Conservation (phyloP, 2,329 filamentous ascomycete species). For the Fusarium continuum region DNA sequence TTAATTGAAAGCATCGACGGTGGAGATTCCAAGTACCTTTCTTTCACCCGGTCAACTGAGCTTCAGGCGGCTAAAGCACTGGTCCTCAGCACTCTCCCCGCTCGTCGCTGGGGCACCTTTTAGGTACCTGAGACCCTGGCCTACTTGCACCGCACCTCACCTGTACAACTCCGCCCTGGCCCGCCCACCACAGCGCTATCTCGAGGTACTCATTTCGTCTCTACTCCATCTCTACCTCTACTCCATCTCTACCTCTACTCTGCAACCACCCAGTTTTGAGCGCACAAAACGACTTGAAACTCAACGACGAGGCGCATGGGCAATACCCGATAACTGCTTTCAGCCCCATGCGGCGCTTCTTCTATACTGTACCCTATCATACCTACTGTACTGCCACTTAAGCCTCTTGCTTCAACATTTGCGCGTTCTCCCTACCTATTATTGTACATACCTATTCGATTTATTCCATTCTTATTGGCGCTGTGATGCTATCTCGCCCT, state of each 20-base stretch:
- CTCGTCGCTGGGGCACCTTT: slow-evolving; percentile 24
- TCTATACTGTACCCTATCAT: slow-evolving; percentile 3
- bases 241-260: slow-evolving; percentile 43
- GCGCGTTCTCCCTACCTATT: slow-evolving; percentile 7
- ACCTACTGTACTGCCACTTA: not conserved
- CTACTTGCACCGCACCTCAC: slow-evolving; percentile 13
- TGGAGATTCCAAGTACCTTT: not conserved
- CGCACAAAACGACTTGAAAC: slow-evolving; percentile 40
- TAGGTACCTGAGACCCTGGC: slow-evolving; percentile 34
- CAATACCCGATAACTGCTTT: slow-evolving; percentile 20
- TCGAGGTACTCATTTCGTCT: slow-evolving; percentile 44
- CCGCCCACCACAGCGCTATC: slow-evolving; percentile 35
- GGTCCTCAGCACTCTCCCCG: slow-evolving; percentile 29
- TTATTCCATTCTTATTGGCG: slow-evolving; percentile 14
- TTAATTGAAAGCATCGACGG: slow-evolving; percentile 15
- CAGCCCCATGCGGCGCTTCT: slow-evolving; percentile 30
- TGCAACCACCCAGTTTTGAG: slow-evolving; percentile 41
- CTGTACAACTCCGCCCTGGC: slow-evolving; percentile 35
- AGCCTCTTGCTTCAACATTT: slow-evolving; percentile 4
- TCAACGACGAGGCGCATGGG: slow-evolving; percentile 38
- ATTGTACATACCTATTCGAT: slow-evolving; percentile 18
- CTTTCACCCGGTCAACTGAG: slow-evolving; percentile 24
- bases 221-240: slow-evolving; percentile 43
- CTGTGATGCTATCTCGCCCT: slow-evolving; percentile 29
- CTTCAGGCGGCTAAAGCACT: slow-evolving; percentile 28